phyloP scores from a whole-genome alignment of 2,329 filamentous ascomycete species.

The Coniochaeta pulveracea region DNA sequence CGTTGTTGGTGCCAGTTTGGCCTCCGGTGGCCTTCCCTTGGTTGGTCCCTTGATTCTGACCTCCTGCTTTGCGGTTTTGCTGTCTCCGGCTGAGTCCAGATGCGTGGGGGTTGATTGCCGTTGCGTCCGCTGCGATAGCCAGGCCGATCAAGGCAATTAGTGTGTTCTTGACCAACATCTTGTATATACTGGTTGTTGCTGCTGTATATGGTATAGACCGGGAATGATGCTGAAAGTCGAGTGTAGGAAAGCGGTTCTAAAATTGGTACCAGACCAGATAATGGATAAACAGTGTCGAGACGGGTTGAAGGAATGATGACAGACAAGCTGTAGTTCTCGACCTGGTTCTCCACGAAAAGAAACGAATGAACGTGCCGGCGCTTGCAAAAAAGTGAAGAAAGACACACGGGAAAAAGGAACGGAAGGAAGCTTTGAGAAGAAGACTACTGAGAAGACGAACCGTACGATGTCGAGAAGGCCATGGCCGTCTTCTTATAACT shows the following conservation, averaged over 20 bases:
- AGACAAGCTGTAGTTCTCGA: constrained; percentile 21
- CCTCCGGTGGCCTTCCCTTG: constrained; percentile 5
- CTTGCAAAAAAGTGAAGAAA: constrained; percentile 10
- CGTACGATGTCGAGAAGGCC: constrained; percentile 1
- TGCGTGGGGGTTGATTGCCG: constrained; percentile 24
- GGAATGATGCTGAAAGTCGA: constrained; percentile 9
- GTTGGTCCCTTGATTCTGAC: constrained; percentile 7
- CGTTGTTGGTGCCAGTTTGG: constrained; percentile 12
- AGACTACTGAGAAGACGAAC: constrained; percentile 4
- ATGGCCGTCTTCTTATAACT: constrained; percentile 5
- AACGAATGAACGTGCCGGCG: constrained; percentile 30
- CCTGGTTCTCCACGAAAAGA: constrained; percentile 17
- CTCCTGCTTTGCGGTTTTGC: constrained; percentile 17
- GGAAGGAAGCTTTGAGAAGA: constrained; percentile 13
- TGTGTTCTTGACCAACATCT: constrained; percentile 40
- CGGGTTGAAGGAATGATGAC: constrained; percentile 30
- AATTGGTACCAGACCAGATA: constrained; percentile 41
- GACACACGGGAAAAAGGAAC: constrained; percentile 25
- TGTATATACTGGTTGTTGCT: constrained; percentile 16
- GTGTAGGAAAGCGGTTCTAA: constrained; percentile 9
- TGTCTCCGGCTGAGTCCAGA: constrained; percentile 28
- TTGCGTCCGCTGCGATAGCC: constrained; percentile 31
- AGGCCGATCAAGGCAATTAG: constrained; percentile 37
- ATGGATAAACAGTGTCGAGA: constrained; percentile 16
- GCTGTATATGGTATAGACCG: constrained; percentile 6